A percentile compares a stretch with the other conserved stretches of the same genome.
Evolutionary conservation across 768 basidiomycete genomes (phyloP).

Genomic region (Kwoniella dendrophila): DNA sequence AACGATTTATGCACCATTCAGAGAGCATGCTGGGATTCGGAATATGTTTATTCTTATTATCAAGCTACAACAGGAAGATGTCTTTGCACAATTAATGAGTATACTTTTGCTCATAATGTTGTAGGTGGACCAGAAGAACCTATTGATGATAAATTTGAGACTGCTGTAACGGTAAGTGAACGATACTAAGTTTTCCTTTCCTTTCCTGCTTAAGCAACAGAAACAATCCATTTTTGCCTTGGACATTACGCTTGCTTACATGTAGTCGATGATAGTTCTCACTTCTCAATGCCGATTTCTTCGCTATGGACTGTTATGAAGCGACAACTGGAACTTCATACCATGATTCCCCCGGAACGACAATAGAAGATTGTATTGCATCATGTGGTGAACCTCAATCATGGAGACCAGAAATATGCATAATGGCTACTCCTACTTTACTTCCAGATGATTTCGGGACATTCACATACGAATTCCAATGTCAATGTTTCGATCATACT

Average conservation of each 20-base stretch:
- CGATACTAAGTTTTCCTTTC: too few relatives aligned
- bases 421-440: neutral
- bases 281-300: neutral
- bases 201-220: too few relatives aligned
- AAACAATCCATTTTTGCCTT: neutral
- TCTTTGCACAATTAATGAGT: neutral
- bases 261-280: neutral
- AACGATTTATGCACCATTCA: neutral
- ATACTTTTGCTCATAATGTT: neutral
- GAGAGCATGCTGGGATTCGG: conserved; percentile 5
- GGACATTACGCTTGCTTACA: too few relatives aligned
- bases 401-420: neutral
- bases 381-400: neutral
- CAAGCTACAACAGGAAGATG: neutral
- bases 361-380: conserved; percentile 2
- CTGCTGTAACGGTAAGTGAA: too few relatives aligned
- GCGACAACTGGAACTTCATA: neutral
- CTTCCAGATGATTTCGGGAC: neutral
- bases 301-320: neutral
- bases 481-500: neutral
- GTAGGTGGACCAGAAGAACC: neutral
- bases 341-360: neutral
- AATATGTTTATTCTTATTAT: conserved; percentile 2
- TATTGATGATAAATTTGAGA: too few relatives aligned
- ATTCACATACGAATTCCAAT: neutral